Evolutionary conservation across 139 green algal species (phyloP).

Genomic region (Nannochloris sp.): DNA sequence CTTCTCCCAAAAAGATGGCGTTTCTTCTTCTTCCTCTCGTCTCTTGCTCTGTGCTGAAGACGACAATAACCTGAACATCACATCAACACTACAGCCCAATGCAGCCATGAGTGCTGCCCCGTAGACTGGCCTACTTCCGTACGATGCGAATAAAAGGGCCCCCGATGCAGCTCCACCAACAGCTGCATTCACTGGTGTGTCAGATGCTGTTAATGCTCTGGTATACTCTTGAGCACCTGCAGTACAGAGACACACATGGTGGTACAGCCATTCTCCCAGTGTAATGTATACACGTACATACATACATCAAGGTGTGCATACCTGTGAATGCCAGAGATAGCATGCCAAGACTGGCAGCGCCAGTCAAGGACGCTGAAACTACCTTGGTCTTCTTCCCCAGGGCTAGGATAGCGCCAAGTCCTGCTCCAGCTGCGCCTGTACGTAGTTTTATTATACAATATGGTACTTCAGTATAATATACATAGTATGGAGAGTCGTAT

Average conservation of each 20-base stretch:
- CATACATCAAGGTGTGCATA: no score
- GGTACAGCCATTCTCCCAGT: no score
- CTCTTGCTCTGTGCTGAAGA: neutral
- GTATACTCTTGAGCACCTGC: conserved; percentile 26
- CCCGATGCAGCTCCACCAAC: conserved; percentile 27
- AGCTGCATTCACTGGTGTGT: conserved; percentile 29
- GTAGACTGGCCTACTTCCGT: neutral
- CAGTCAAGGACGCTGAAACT: conserved; percentile 3
- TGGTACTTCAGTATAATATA: no score
- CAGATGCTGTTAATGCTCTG: conserved; percentile 18
- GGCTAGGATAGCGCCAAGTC: conserved; percentile 15
- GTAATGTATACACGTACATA: no score
- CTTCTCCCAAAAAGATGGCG: neutral
- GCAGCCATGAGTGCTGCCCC: conserved; percentile 17
- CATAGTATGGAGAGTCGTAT: no score
- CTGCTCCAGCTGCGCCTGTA: conserved; percentile 14
- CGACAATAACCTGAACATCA: conserved; percentile 14
- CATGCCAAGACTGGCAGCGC: conserved; percentile 11
- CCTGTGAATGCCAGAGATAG: no score
- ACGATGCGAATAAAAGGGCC: conserved; percentile 17
- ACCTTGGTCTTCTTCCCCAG: conserved; percentile 17
- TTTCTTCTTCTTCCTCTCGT: neutral
- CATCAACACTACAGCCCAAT: conserved; percentile 9
- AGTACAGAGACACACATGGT: neutral
- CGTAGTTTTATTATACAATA: neutral